Conservation (phyloP, 805 yeast species). For the Naumovozyma castellii region DNA sequence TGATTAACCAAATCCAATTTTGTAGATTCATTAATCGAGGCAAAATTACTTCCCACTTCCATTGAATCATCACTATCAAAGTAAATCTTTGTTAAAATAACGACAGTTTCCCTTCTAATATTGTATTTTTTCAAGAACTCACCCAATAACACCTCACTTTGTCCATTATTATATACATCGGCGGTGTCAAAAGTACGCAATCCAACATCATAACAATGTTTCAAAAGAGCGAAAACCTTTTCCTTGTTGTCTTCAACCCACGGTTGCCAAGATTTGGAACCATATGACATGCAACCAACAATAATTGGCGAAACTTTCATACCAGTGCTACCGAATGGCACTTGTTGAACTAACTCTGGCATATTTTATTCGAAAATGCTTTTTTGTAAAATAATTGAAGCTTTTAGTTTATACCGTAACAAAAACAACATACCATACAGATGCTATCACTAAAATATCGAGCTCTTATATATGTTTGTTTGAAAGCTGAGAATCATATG, state of each 20-base stretch:
- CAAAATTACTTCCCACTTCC: background rate
- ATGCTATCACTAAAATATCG: no score
- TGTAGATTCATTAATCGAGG: background rate
- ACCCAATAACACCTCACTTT: constrained; percentile 42
- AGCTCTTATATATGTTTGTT: no score
- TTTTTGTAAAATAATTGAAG: no score
- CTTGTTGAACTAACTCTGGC: constrained; percentile 12
- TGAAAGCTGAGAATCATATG: no score
- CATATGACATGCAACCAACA: constrained; percentile 49
- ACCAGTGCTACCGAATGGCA: constrained; percentile 37
- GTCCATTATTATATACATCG: constrained; percentile 39
- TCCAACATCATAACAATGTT: constrained; percentile 39
- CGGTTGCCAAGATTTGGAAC: constrained; percentile 34
- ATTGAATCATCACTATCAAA: constrained; percentile 25
- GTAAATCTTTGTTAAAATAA: constrained; percentile 43
- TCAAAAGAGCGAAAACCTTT: constrained; percentile 35
- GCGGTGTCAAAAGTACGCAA: constrained; percentile 44
- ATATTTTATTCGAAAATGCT: no score
- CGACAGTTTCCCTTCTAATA: constrained; percentile 45
- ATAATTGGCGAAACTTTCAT: constrained; percentile 40
- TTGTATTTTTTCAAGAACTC: constrained; percentile 43
- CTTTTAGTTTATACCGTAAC: no score
- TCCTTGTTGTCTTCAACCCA: constrained; percentile 43
- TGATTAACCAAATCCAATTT: constrained; percentile 27
- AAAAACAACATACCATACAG: no score